Evolutionary conservation across 2,329 filamentous ascomycete genomes (phyloP), one percentile per base, ranked within the genome.

Genomic region (Aspergillus sp.): DNA sequence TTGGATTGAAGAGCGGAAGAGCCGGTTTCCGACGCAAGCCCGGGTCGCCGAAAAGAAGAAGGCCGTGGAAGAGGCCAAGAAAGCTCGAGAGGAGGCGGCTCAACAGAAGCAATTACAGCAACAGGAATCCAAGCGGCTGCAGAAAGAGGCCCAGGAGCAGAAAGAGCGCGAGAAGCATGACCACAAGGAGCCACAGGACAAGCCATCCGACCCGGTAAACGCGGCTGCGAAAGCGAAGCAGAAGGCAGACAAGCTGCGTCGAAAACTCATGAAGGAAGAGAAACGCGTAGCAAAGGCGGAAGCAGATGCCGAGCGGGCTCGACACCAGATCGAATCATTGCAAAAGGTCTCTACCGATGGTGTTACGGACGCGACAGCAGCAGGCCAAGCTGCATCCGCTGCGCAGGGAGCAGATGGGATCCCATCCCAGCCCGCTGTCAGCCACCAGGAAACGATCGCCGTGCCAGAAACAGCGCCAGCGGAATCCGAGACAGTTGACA

Each of bases 1-100:
- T 5, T 96, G 86, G 77, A 75, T 93, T 41, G 77, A 77, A 30
- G 86, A 94, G 57, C 77, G 89, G 37, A 81, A 72, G 52, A 80
- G 76, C 43, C 79, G 80, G 32, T 96, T 75, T 54, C 89, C 89
- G 2, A 95, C 88, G 2, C 75, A 76, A 54, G 75, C 75, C 37
- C 78, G 83, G 34, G 69, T 58, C 16, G 57, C 74, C 43, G 74
- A 77, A 50, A 78, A 71, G 53, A 74, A 75, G 50, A 75, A 74
- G 52, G 74, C 72, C 45, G 68, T 71, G 52, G 75, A 79, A 51
- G 78, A 82, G 54, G 73, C 76, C 28, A 80, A 73, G 41, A 50
- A 52, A 26, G 54, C 53, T n/a, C 54, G 54, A 16, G 48, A 55
- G 7, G 57, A 58, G 29, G 51, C 49, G 15, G 44, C 44, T 24